Percentiles rank a stretch among this genome's conserved stretches.
phyloP scores from a whole-genome alignment of 148 eudicot genomes.

The Vaccinium darrowii region DNA sequence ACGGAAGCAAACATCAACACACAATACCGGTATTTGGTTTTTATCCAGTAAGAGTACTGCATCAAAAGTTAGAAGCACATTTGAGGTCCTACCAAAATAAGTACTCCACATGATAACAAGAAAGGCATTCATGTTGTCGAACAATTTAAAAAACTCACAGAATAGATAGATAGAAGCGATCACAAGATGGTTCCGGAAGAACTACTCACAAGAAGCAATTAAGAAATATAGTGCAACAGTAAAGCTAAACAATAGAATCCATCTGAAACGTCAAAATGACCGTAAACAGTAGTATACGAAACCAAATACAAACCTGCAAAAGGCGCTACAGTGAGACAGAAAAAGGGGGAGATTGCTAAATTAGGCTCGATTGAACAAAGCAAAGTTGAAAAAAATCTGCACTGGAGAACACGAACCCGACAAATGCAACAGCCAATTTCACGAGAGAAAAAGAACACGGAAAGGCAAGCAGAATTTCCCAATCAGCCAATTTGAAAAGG shows the following conservation, averaged over 20 bases:
- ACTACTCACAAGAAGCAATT: background rate
- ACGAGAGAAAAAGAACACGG: background rate
- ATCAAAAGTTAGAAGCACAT: background rate
- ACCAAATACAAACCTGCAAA: background rate
- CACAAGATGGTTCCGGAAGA: background rate
- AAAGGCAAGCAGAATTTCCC: background rate
- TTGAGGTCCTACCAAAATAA: background rate
- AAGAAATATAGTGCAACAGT: background rate
- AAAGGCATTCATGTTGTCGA: background rate
- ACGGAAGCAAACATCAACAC: background rate
- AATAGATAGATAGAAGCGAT: background rate
- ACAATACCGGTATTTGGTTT: background rate
- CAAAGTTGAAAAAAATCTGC: background rate
- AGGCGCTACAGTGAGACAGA: background rate
- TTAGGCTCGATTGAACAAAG: background rate
- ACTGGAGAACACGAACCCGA: background rate
- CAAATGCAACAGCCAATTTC: background rate
- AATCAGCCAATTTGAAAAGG: background rate
- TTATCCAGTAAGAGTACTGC: background rate
- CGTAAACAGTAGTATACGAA: background rate
- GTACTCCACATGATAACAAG: background rate
- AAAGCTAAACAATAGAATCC: background rate
- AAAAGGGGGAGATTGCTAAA: background rate
- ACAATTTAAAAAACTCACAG: background rate
- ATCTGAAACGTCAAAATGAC: background rate